These are phyloP conservation scores for Candida smagusa DNA, from an alignment of 1,139 yeast species.

Conservation along the genomic window DNA sequence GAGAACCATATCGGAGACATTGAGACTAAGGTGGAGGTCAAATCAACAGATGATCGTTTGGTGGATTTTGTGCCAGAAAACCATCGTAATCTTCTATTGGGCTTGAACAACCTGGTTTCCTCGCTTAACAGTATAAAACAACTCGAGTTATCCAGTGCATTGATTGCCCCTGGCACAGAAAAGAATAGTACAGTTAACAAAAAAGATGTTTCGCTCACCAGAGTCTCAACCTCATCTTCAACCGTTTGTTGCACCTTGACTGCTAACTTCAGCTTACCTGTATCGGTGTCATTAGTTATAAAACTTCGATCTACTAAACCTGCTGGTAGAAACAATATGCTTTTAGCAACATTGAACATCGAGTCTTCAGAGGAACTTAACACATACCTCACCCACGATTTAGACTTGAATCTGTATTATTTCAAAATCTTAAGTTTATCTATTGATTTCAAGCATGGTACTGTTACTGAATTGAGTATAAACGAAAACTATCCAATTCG, in stretches of 20 bases:
- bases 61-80: constrained; percentile 17
- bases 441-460: constrained; percentile 39
- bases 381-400: constrained; percentile 14
- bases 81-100: constrained; percentile 22
- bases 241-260: neutral
- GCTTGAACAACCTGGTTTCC: constrained; percentile 20
- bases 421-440: constrained; percentile 41
- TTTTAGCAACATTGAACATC: constrained; percentile 55
- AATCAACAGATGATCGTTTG: constrained; percentile 2
- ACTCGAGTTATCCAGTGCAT: constrained; percentile 7
- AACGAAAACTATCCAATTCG: constrained; percentile 28
- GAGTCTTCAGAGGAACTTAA: constrained; percentile 48
- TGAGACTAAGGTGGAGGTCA: constrained; percentile 1
- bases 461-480: constrained; percentile 26
- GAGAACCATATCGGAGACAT: constrained; percentile 6
- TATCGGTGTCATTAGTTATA: constrained; percentile 50
- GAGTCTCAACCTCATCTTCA: neutral
- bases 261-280: constrained; percentile 29
- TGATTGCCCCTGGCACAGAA: constrained; percentile 2
- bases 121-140: constrained; percentile 1
- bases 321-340: constrained; percentile 49
- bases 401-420: constrained; percentile 18
- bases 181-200: neutral
- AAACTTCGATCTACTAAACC: constrained; percentile 56
- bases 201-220: neutral